These are phyloP conservation scores for Panicum hallii DNA, from an alignment of 202 grass and related monocot species.

Conservation along the genomic window DNA sequence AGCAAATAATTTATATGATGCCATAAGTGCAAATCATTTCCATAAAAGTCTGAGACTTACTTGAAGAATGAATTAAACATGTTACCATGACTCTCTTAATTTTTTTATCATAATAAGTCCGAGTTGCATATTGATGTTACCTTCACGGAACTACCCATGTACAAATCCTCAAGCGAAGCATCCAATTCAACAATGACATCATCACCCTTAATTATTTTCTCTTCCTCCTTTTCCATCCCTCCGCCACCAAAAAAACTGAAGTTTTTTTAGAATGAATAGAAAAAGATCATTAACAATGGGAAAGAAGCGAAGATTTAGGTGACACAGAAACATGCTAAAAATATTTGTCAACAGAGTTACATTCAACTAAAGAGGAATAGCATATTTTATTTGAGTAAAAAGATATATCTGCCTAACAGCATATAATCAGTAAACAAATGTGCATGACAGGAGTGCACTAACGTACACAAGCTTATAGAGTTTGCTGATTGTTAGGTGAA, in stretches of 20 bases:
- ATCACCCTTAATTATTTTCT: conserved; percentile 75
- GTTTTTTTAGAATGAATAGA: not conserved
- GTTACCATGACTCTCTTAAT: not conserved
- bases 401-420: not conserved
- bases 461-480: not conserved
- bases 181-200: conserved; percentile 92
- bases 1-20: not conserved
- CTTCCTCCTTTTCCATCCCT: conserved; percentile 75
- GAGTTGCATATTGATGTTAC: conserved; percentile 48
- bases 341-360: not conserved
- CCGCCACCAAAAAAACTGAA: conserved; percentile 77
- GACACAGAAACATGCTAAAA: not conserved
- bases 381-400: not conserved
- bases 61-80: not conserved
- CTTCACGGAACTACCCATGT: conserved; percentile 88
- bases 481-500: not conserved
- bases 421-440: not conserved
- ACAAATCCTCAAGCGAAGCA: conserved; percentile 82
- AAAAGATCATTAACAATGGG: not conserved
- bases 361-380: not conserved
- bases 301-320: not conserved
- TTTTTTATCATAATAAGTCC: not conserved
- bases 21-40: not conserved
- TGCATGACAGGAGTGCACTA: not conserved
- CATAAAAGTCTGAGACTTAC: not conserved